Base-by-base conservation (phyloP, 305 asterid species). In the Caryopteris hybrid region DNA sequence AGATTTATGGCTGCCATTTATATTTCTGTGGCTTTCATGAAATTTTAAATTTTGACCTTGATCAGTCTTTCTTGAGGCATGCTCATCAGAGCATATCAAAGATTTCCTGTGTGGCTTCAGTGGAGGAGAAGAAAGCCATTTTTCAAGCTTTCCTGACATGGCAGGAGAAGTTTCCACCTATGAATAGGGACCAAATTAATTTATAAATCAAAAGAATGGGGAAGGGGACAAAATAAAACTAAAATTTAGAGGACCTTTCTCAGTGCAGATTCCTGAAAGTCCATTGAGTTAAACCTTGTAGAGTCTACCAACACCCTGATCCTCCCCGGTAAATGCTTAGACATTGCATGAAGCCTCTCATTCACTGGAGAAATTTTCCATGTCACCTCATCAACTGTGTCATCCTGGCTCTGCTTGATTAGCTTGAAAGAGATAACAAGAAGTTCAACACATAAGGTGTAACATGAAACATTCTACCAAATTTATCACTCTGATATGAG, bases 321-420 rank as follows among this genome's bases (percentile, higher is more conserved):
- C 82, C 74, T 78, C 80, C 86, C 84, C n/a, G 90, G 91, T 38
- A 81, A 74, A 46, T 84, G 78, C 83, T 89, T 94, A 68, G 99
- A 87, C 81, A 87, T 73, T 33, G 96, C 82, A 69, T 83, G 84
- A 23, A 94, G 90, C 71, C 88, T 88, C 74, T 94, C 96, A 61
- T 94, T 88, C 71, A 94, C 87, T 21, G 99, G 96, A 78, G 99
- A 91, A 75, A 91, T 80, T 80, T 74, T 89, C 99, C 96, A 94
- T 54, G 96, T 84, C 74, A 91, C 87, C 73, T 94, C 97, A 72
- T 94, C 93, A 58, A 76, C 84, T 48, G 79, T 79, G 71, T 91
- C 99, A 83, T 94, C 96, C 79, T 94, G 99, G 78, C 96, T 94
- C 82, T 85, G 92, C 81, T 91, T 88, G 72, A 94, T 91, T 79